Base-by-base conservation (phyloP, 2,329 filamentous ascomycete species). In the Exophiala viscosa region DNA sequence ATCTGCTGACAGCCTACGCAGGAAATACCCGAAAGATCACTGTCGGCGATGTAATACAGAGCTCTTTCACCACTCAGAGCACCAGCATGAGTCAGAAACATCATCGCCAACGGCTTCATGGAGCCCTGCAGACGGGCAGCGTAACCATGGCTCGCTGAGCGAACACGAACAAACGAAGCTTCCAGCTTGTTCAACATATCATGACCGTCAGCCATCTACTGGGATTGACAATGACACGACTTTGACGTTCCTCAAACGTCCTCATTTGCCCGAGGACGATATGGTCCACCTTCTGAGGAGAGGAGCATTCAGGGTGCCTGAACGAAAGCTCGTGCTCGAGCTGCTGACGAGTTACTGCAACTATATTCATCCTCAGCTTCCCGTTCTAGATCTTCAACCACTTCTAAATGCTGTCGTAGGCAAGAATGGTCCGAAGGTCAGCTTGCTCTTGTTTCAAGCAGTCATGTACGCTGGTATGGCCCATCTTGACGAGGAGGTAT, bases 311-410 rank as follows among this genome's bases (percentile, higher is more conserved):
- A 84, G 83, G 1, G 79, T 96, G 36, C 91, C 91, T 2, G 76
- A 80, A 35, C 69, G 78, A 5, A 71, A 74, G 3, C 75, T 96
- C 32, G 87, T 92, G 65, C 88, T 87, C 67, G 89, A 90, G 52
- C 77, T 96, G 36, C 74, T 96, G n/a, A 84, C 85, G 62, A 84
- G 84, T 28, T 96, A 93, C 64, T 79, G 92, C 57, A 87, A 95
- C 71, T 96, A 86, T 67, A 89, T 96, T 7, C 87, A 96, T 67
- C 89, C 90, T 1, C 96, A 89, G 68, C 96, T 96, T 90, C 91
- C 91, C 20, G 75, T 96, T 33, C 73, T 96, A 57, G 89, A 84
- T 53, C 61, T 84, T 43, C 77, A 82, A 58, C 79, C 83, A 23
- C 80, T 84, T 50, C 65, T 84, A 6, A 69, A 70, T 51, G 68